Base-by-base conservation (phyloP, 495 filamentous ascomycete species). In the Cudoniella acicularis region DNA sequence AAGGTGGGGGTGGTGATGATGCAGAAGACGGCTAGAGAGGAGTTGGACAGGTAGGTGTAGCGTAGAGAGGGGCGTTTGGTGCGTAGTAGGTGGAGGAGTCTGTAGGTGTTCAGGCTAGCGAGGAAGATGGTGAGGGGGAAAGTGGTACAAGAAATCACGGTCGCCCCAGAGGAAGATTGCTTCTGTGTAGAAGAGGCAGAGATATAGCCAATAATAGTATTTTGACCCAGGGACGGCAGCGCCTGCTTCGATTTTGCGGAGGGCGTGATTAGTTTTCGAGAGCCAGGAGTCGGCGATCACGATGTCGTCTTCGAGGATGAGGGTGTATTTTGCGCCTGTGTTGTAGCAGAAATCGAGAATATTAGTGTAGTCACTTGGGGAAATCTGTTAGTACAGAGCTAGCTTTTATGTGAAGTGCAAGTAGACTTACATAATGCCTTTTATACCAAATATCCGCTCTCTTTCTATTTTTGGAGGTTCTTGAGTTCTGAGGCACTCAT, bases 151-250 rank as follows among this genome's bases (percentile, higher is more conserved):
- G 46, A 72, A 73, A 24, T 76, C 76, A 20, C 67, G 53, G 1
- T 66, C 62, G 18, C 61, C 64, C 76, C 76, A 79, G 16, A 66
- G 60, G 3, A 73, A 63, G 8, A 70, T 67, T 26, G 72, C 72
- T 59, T 81, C 76, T 4, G 74, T 77, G 61, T 76, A 77, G 60
- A 81, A 81, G 2, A 81, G 67, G 8, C 77, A 74, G 23, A 81
- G 60, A 45, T 81, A 81, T 10, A 81, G 46, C 77, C 75, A 81
- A 45, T 71, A 62, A 22, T 49, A 47, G n/a, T 24, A 40, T 69
- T 69, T 51, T 62, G 52, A 23, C 42, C 41, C 4, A 59, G 64
- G n/a, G 64, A 59, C 41, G 62, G 67, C 69, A 50, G 65, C 64
- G 11, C 77, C 64, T n/a, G n/a, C n/a, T 2, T 65, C 64, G 17